A percentile compares a stretch with the other conserved stretches of the same genome.
These are phyloP conservation scores for Rhodotorula graminis DNA, from an alignment of 768 basidiomycete genomes.

Conservation along the genomic window DNA sequence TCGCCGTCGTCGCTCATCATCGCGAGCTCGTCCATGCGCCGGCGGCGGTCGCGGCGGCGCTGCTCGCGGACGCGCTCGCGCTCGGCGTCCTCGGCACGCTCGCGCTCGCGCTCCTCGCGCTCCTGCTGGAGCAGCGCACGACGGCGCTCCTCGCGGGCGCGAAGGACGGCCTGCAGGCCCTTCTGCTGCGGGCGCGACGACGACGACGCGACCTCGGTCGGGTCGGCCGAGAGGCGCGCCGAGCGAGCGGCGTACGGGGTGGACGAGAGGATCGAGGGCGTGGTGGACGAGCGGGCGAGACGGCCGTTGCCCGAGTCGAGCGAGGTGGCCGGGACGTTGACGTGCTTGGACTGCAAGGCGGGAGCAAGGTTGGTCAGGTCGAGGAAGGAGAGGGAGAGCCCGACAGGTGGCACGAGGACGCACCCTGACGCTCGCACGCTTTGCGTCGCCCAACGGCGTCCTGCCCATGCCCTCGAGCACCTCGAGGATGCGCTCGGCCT, in stretches of 20 bases:
- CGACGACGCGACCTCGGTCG: not conserved
- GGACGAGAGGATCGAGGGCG: not conserved
- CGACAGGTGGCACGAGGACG: not conserved
- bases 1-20: constrained; percentile 5
- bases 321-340: constrained; percentile 16
- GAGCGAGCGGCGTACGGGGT: constrained; percentile 12
- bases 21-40: not conserved
- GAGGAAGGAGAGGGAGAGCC: too few species aligned
- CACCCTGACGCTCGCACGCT: constrained; percentile 21
- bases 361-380: not conserved
- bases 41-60: not conserved
- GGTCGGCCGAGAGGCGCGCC: constrained; percentile 3
- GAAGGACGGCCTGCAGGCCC: constrained; percentile 25
- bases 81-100: constrained; percentile 16
- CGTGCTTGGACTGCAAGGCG: constrained; percentile 13
- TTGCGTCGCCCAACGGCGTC: constrained; percentile 33
- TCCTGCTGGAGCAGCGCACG: constrained; percentile 22
- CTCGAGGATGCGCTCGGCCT: constrained; percentile 39
- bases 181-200: constrained; percentile 4
- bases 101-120: constrained; percentile 26
- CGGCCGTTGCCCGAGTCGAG: not conserved
- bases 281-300: constrained; percentile 8
- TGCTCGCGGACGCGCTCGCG: constrained; percentile 15
- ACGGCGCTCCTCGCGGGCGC: constrained; percentile 34
- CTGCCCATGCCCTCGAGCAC: constrained; percentile 39